These are phyloP conservation scores for Psilocybe tampanensis DNA, from an alignment of 768 basidiomycete genomes.

Conservation along the genomic window DNA sequence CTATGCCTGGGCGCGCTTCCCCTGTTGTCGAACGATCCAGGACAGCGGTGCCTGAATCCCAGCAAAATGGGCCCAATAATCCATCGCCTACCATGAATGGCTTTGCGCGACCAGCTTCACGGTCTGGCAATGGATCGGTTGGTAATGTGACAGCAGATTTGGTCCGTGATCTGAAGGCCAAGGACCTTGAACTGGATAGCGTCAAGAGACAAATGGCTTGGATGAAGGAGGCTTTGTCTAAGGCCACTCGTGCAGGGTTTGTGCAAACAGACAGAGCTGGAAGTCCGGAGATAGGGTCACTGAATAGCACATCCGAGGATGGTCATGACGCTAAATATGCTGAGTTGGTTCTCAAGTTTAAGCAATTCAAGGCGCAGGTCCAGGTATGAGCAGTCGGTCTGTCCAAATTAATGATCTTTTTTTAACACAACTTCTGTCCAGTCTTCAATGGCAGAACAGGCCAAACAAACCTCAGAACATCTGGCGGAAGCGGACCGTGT, in stretches of 20 bases:
- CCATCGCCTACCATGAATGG: slow-evolving; percentile 53
- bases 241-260: slow-evolving; percentile 81
- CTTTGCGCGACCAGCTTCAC: slow-evolving; percentile 44
- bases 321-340: slow-evolving; percentile 52
- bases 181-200: slow-evolving; percentile 79
- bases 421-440: slow-evolving; percentile 29
- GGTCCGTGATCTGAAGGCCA: slow-evolving; percentile 76
- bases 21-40: slow-evolving; percentile 51
- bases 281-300: slow-evolving; percentile 34
- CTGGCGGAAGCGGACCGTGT: slow-evolving; percentile 79
- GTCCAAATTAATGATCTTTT: background rate
- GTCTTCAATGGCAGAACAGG: slow-evolving; percentile 77
- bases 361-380: slow-evolving; percentile 83
- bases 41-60: slow-evolving; percentile 40
- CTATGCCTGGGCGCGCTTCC: slow-evolving; percentile 36
- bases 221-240: slow-evolving; percentile 79
- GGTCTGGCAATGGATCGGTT: slow-evolving; percentile 53
- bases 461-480: slow-evolving; percentile 73
- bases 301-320: slow-evolving; percentile 32
- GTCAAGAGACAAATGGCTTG: slow-evolving; percentile 79
- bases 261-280: slow-evolving; percentile 60
- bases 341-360: slow-evolving; percentile 80
- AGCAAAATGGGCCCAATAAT: slow-evolving; percentile 49
- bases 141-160: slow-evolving; percentile 76
- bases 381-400: slow-evolving; percentile 59